Evolutionary conservation across 208 protist species (phyloP).

Genomic region (Blastocrithidia nonstop): DNA sequence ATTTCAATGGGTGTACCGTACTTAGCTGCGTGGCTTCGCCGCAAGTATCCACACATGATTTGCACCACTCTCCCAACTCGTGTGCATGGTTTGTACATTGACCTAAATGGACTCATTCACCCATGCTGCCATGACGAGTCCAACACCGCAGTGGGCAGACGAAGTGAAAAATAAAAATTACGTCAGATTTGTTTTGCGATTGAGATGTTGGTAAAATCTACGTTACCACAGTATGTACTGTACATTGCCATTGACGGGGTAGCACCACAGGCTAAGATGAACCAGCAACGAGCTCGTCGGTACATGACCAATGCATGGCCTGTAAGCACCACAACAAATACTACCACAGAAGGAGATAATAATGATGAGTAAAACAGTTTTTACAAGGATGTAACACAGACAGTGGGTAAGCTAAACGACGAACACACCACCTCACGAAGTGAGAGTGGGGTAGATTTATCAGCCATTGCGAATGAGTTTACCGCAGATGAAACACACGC

Average conservation of each 20-base stretch:
- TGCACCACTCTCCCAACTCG: conserved; percentile 11
- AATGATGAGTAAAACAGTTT: no score
- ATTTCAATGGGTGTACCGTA: conserved; percentile 57
- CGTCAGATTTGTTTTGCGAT: conserved; percentile 88
- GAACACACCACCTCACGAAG: no score
- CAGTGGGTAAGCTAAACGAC: no score
- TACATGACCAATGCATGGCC: conserved; percentile 54
- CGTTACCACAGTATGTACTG: conserved; percentile 88
- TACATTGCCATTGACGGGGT: conserved; percentile 97
- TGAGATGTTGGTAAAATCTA: conserved; percentile 91
- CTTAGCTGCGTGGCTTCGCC: conserved; percentile 67
- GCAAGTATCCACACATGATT: conserved; percentile 67
- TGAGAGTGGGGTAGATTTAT: conserved; percentile 13
- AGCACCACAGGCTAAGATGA: conserved; percentile 99
- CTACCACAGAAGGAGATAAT: no score
- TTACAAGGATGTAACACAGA: no score
- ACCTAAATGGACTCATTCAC: conserved; percentile 96
- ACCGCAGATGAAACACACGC: conserved; percentile 15
- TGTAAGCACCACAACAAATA: no score
- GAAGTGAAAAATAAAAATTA: conserved; percentile 58
- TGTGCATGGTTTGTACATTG: conserved; percentile 86
- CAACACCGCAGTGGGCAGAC: conserved; percentile 28
- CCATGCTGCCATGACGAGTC: conserved; percentile 94
- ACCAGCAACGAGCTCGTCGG: conserved; percentile 95
- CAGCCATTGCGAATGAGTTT: conserved; percentile 28